A percentile compares a stretch with the other conserved stretches of the same genome.
phyloP scores from a whole-genome alignment of 176 grass and related monocot species.

The Panicum miliaceum region DNA sequence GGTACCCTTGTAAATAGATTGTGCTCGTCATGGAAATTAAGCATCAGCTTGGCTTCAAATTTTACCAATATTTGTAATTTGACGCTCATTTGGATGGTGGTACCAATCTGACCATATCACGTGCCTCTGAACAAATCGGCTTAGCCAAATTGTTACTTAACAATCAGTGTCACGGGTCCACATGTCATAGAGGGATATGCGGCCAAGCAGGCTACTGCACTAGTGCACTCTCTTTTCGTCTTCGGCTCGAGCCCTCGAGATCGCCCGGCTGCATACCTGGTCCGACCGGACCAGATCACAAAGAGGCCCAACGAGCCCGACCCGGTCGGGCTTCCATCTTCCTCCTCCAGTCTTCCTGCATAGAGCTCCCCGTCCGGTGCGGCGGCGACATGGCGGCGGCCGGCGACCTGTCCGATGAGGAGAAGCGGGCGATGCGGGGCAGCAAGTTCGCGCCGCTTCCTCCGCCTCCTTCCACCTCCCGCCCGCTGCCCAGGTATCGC shows the following conservation, averaged over 20 bases:
- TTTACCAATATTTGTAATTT: neutral
- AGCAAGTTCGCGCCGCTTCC: conserved; percentile 96
- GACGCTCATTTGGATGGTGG: neutral
- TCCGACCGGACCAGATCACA: too few relatives aligned
- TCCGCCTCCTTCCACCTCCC: conserved; percentile 35
- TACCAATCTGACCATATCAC: neutral
- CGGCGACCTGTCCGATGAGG: conserved; percentile 71
- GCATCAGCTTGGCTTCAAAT: neutral
- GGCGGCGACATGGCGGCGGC: conserved; percentile 57
- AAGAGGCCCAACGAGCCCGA: too few relatives aligned
- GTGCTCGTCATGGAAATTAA: neutral
- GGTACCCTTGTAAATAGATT: conserved; percentile 23
- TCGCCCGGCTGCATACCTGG: too few relatives aligned
- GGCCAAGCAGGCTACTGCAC: neutral
- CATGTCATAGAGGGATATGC: neutral
- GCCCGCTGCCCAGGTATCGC: conserved; percentile 58
- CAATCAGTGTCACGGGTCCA: neutral
- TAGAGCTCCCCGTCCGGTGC: too few relatives aligned
- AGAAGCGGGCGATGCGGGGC: conserved; percentile 75
- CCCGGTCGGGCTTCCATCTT: too few relatives aligned
- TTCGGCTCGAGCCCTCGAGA: too few relatives aligned
- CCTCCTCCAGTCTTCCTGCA: too few relatives aligned
- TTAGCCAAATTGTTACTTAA: neutral
- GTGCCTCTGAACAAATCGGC: neutral
- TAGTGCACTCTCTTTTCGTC: too few relatives aligned